Evolutionary conservation across 306 rosid genomes (phyloP).

Genomic region (Neltuma alba): DNA sequence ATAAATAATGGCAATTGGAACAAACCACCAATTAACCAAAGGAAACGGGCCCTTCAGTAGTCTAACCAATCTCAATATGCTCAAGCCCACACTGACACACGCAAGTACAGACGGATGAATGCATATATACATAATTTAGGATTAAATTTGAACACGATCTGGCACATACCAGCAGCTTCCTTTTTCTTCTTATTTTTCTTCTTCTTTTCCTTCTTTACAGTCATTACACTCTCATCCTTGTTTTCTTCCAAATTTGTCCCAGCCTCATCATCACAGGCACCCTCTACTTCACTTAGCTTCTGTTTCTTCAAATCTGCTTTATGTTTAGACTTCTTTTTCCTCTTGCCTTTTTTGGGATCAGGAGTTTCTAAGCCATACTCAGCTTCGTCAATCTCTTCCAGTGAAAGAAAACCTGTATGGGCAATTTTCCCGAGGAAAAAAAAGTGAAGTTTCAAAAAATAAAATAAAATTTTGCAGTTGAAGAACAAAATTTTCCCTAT

Average conservation of each 20-base stretch:
- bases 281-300: slow-evolving; percentile 34
- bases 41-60: neutral
- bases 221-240: slow-evolving; percentile 37
- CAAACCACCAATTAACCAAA: neutral
- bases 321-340: slow-evolving; percentile 38
- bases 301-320: slow-evolving; percentile 39
- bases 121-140: neutral
- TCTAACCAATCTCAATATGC: neutral
- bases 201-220: slow-evolving; percentile 46
- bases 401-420: slow-evolving; percentile 72
- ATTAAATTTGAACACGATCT: slow-evolving; percentile 14
- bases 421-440: neutral
- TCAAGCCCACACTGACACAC: neutral
- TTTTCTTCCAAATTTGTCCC: slow-evolving; percentile 34
- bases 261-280: slow-evolving; percentile 30
- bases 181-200: slow-evolving; percentile 47
- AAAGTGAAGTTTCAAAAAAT: neutral
- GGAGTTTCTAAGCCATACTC: slow-evolving; percentile 69
- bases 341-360: slow-evolving; percentile 41
- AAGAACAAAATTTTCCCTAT: neutral
- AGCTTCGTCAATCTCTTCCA: slow-evolving; percentile 91
- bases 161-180: slow-evolving; percentile 53
- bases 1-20: neutral
- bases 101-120: neutral
- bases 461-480: neutral